Evolutionary conservation across 495 filamentous ascomycete species (phyloP), one percentile per base, ranked within the genome.

Genomic region (Chlorociboria aeruginascens): DNA sequence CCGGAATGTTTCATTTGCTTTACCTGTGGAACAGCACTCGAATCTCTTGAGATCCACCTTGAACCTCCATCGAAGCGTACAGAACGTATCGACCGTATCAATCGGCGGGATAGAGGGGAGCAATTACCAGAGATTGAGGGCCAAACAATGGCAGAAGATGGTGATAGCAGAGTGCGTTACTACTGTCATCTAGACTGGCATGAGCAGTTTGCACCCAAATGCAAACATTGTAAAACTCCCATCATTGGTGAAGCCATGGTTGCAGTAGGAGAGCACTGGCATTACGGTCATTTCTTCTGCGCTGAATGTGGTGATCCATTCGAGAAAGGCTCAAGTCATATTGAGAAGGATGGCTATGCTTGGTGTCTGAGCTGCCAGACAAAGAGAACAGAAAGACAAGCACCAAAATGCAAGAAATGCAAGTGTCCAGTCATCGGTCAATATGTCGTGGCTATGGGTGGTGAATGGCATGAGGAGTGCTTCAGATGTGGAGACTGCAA

Each of bases 121-220:
- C 61, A 77, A 2, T 64, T 76, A 0, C 66, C 71, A 8, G 77
- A 82, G 47, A 63, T 62, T 34, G 66, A 70, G 8, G 74, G 72
- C 20, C 63, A 77, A 56, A 78, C 74, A n/a, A 72, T 72, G 61
- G 73, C 71, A 36, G 81, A 81, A 45, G 82, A 85, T 52, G 77
- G 77, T 33, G 83, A 87, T 56, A 67, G 69, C 9, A 66, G 72
- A 20, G 66, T 85, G 43, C 81, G 89, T 28, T 96, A 96, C 71
- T 99, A 85, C 67, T 99, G 92, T 67, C 93, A 97, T 63, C 76
- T 99, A 16, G 92, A 99, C 69, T 99, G 89, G 73, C 92, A 99
- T 62, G 92, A 99, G 59, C 66, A 85, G 33, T 97, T 85, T 63
- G 89, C 85, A 45, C 92, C 92, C 13, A 79, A 87, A 35, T 99